These are phyloP conservation scores for Dactylella cylindrospora DNA, from an alignment of 2,329 filamentous ascomycete species.

Conservation along the genomic window DNA sequence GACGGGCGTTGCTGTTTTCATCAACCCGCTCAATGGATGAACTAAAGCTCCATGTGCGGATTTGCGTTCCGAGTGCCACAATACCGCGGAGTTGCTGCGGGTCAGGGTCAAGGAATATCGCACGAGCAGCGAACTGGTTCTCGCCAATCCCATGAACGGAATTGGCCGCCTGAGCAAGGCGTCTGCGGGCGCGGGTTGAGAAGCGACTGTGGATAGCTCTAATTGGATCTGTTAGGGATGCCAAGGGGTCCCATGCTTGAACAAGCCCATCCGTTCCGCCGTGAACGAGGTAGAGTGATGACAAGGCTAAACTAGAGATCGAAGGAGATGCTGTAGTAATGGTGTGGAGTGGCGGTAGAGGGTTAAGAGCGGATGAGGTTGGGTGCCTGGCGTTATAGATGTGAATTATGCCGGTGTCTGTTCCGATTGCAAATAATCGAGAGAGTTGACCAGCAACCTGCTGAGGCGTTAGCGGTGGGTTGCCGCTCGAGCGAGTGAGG, in stretches of 20 bases:
- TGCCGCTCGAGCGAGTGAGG: conserved; percentile 52
- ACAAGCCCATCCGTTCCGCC: conserved; percentile 93
- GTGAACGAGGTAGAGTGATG: conserved; percentile 84
- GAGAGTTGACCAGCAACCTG: conserved; percentile 84
- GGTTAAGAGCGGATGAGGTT: conserved; percentile 54
- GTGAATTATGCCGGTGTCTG: conserved; percentile 71
- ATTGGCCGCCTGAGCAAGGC: conserved; percentile 61
- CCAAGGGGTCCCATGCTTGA: conserved; percentile 94
- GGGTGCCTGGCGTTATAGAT: conserved; percentile 81
- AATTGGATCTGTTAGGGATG: conserved; percentile 73
- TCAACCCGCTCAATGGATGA: conserved; percentile 73
- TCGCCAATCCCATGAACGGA: conserved; percentile 66
- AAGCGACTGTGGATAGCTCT: conserved; percentile 85
- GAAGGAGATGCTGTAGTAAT: conserved; percentile 90
- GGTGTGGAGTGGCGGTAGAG: conserved; percentile 68
- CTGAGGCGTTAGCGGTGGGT: conserved; percentile 50
- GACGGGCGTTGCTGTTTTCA: conserved; percentile 56
- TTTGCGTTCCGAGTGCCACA: conserved; percentile 79
- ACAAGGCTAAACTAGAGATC: conserved; percentile 78
- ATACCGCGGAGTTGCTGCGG: conserved; percentile 81
- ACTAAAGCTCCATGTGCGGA: conserved; percentile 93
- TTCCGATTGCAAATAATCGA: conserved; percentile 78
- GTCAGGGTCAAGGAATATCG: conserved; percentile 83
- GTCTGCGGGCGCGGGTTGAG: conserved; percentile 76
- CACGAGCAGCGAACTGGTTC: conserved; percentile 77